Evolutionary conservation across 441 rosid species (phyloP), one percentile per base, ranked within the genome.

Genomic region (Populus hybrid): DNA sequence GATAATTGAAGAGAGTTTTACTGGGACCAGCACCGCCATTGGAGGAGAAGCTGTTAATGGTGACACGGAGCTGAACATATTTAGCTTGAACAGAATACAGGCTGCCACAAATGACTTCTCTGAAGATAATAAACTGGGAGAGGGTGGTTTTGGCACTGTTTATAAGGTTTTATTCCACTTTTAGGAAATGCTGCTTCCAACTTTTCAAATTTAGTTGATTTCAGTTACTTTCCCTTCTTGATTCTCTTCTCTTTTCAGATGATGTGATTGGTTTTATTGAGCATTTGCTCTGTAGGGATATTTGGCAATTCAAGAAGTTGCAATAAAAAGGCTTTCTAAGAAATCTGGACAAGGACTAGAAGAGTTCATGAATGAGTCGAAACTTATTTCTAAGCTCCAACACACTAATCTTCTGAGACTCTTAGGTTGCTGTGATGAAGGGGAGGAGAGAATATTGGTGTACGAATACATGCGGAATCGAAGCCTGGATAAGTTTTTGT

Each of bases 401-500:
- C 76, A 73, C 46, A 73, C 34, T 16, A 73, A 73, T 59, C 65
- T 73, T 0, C 68, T 73, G 6, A 73, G 76, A 6, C 68, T 73
- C 14, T 32, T 73, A 59, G 76, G 76, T 16, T 73, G 68, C 54
- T 57, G 68, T 21, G 36, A 21, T 34, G 46, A 73, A 54, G 50
- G 42, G 21, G 76, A 73, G 35, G 76, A 73, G n/a, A 73, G 34
- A n/a, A 18, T 73, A 63, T 32, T 73, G 76, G 64, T 73, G 46
- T 73, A 61, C 16, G 76, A 73, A 67, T 73, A 57, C 67, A n/a
- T 73, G 46, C 67, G 18, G 5, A 73, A 73, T 18, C 32, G 36
- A 73, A 73, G 76, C 16, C 61, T 73, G 30, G 68, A 24, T 3
- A 65, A 65, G 30, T 21, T 65, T 24, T 65, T 65, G 32, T 65